Evolutionary conservation across 805 yeast species (phyloP).

Genomic region (Yamadazyma akitaensis): DNA sequence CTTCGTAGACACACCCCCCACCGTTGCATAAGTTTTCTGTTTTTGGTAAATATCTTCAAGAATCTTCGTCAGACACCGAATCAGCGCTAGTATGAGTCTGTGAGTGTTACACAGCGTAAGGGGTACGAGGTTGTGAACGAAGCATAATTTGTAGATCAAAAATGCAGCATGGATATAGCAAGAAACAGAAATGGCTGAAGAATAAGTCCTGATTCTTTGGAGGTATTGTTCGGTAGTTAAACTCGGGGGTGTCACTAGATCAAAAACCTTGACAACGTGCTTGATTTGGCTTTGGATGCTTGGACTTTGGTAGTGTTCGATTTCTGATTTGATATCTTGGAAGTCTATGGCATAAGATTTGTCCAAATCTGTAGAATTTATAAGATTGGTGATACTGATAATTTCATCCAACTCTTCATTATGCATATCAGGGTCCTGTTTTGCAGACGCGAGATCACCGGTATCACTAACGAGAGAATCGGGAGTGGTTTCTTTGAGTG

Average conservation of each 20-base stretch:
- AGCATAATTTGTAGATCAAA: slow-evolving; percentile 33
- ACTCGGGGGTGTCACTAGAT: slow-evolving; percentile 33
- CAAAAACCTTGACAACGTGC: slow-evolving; percentile 30
- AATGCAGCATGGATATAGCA: slow-evolving; percentile 40
- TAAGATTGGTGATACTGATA: slow-evolving; percentile 6
- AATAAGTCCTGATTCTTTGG: slow-evolving; percentile 35
- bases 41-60: slow-evolving; percentile 42
- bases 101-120: slow-evolving; percentile 35
- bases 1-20: slow-evolving; percentile 37
- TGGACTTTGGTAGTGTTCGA: slow-evolving; percentile 9
- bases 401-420: slow-evolving; percentile 5
- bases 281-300: slow-evolving; percentile 20
- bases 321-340: slow-evolving; percentile 13
- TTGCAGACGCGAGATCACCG: not conserved
- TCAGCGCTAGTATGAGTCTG: slow-evolving; percentile 36
- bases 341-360: slow-evolving; percentile 9
- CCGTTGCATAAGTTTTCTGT: slow-evolving; percentile 39
- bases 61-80: slow-evolving; percentile 41
- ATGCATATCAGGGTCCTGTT: slow-evolving; percentile 20
- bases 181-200: slow-evolving; percentile 36
- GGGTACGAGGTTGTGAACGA: slow-evolving; percentile 30
- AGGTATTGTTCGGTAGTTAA: slow-evolving; percentile 34
- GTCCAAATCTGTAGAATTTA: slow-evolving; percentile 11
- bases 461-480: not conserved
- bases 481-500: not conserved